phyloP scores from a whole-genome alignment of 768 basidiomycete species.

The Boletus barrowsii region DNA sequence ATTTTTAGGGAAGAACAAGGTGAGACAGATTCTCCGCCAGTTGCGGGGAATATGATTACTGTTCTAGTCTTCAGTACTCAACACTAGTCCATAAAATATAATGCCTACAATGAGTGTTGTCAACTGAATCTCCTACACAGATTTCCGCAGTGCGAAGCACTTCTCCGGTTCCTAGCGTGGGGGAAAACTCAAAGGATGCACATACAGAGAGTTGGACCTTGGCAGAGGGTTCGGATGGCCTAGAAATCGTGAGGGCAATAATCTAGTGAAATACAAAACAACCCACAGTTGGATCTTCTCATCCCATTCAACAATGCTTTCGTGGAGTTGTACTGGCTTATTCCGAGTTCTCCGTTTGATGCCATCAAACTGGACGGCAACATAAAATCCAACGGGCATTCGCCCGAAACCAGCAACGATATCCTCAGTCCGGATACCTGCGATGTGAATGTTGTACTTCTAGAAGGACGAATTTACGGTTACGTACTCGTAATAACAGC shows the following conservation, averaged over 20 bases:
- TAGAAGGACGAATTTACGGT: not conserved
- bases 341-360: not conserved
- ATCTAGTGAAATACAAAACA: not conserved
- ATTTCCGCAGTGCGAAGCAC: not conserved
- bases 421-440: conserved; percentile 10
- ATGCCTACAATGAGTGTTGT: not conserved
- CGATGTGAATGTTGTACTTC: not conserved
- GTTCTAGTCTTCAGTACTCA: not conserved
- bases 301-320: not conserved
- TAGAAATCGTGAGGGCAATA: not conserved
- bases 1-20: not conserved
- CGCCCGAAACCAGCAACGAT: not conserved
- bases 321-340: not conserved
- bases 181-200: conserved; percentile 4
- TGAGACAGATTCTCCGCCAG: not conserved
- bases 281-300: not conserved
- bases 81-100: no score
- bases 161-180: conserved; percentile 2
- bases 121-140: not conserved
- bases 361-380: not conserved
- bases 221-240: not conserved
- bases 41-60: not conserved
- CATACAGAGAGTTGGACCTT: not conserved
- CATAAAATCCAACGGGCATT: conserved; percentile 11
- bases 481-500: conserved; percentile 3